phyloP scores from a whole-genome alignment of 1,284 basidiomycete species.

The Xerocomus amazonicus region DNA sequence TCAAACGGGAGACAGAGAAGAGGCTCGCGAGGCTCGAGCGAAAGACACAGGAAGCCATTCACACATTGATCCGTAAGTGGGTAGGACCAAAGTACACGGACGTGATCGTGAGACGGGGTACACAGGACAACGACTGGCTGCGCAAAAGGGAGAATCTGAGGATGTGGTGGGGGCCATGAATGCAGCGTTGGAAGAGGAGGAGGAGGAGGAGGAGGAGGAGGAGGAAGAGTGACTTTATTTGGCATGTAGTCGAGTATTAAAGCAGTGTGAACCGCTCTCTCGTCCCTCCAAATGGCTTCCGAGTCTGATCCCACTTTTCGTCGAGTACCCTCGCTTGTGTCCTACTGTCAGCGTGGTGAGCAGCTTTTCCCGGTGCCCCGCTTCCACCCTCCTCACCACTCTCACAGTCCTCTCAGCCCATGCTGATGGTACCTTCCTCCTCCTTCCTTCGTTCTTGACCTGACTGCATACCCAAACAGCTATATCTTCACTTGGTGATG shows the following conservation, averaged over 20 bases:
- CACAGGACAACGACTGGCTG: slow-evolving; percentile 69
- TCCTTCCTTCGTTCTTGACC: background rate
- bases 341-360: slow-evolving; percentile 43
- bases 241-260: slow-evolving; percentile 22
- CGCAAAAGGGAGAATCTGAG: slow-evolving; percentile 72
- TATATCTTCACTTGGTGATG: slow-evolving; percentile 55
- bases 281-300: slow-evolving; percentile 21
- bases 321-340: slow-evolving; percentile 45
- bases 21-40: slow-evolving; percentile 86
- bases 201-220: slow-evolving; percentile 14
- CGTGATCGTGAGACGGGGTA: slow-evolving; percentile 1
- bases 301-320: slow-evolving; percentile 31
- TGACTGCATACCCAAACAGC: slow-evolving; percentile 35
- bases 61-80: slow-evolving; percentile 83
- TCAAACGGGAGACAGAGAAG: slow-evolving; percentile 92
- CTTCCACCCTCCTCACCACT: background rate
- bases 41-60: slow-evolving; percentile 88
- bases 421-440: slow-evolving; percentile 46
- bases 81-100: slow-evolving; percentile 16
- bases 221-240: slow-evolving; percentile 11
- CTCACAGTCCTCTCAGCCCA: slow-evolving; percentile 48
- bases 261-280: slow-evolving; percentile 3
- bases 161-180: slow-evolving; percentile 77
- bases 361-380: background rate
- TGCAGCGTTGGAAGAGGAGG: slow-evolving; percentile 50